Evolutionary conservation across 2,329 filamentous ascomycete species (phyloP), one percentile per base, ranked within the genome.

Genomic region (Aspergillus pseudonomiae): DNA sequence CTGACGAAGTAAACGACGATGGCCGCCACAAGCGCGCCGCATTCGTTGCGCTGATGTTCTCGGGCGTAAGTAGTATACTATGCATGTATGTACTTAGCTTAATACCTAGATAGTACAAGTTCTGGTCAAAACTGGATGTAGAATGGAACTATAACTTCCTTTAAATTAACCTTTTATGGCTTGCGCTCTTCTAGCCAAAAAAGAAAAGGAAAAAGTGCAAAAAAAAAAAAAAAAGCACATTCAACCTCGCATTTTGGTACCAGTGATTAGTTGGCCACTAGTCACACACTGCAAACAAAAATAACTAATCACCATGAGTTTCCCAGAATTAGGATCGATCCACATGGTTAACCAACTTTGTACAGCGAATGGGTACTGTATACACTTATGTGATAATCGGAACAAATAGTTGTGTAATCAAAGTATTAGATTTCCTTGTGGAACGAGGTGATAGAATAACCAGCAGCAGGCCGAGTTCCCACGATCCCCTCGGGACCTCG

Each of bases 1-100:
- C 32, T 39, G 10, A 32, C 21, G 12, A 48, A 43, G 28, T 52
- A 55, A 52, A 43, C 50, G 36, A 60, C 50, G 41, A 59, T 26
- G 57, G 28, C 57, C 57, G 57, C 56, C 61, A 63, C 61, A 63
- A 57, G 60, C 60, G 59, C 52, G 43, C 30, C 52, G 52, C 30
- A 54, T 54, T 34, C 30, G 26, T 34, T 36, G 14, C 41, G 46
- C 30, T 9, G 19, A 45, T 48, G 24, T 26, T 48, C 26, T 30
- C 14, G 26, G 16, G 48, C n/a, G 46, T 28, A 9, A 24, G 34
- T 46, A 16, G n/a, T 21, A 24, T 46, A 46, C 34, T 16, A n/a
- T n/a, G 9, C n/a, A 26, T 46, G 48, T 16, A 52, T 10, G 48
- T 16, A 52, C 19, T 52, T 21, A 6, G 28, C 9, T 9, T 52